Evolutionary conservation across 75 land plant species (phyloP).

Genomic region (Pinus tabuliformis): DNA sequence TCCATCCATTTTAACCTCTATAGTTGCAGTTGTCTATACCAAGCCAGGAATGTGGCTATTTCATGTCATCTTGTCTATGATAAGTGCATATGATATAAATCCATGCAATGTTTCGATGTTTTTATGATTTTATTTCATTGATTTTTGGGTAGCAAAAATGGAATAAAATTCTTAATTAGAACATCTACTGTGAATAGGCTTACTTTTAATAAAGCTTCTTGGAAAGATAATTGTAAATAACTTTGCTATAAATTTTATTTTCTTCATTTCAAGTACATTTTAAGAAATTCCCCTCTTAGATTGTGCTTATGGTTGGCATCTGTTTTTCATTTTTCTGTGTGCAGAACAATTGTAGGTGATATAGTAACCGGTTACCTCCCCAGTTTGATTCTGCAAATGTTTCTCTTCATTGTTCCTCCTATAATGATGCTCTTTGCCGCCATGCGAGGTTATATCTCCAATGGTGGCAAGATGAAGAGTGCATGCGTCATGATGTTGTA

Average conservation of each 20-base stretch:
- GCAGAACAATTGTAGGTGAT: slow-evolving; percentile 75
- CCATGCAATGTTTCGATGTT: neutral
- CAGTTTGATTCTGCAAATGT: slow-evolving; percentile 65
- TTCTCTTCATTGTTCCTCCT: slow-evolving; percentile 73
- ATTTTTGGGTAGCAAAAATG: neutral
- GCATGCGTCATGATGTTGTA: slow-evolving; percentile 75
- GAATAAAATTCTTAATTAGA: neutral
- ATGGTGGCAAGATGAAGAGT: slow-evolving; percentile 67
- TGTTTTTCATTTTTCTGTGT: slow-evolving; percentile 8
- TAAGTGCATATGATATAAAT: neutral
- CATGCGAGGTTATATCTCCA: slow-evolving; percentile 74
- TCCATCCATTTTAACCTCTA: neutral
- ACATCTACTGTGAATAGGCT: neutral
- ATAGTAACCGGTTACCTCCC: slow-evolving; percentile 93
- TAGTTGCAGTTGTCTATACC: neutral
- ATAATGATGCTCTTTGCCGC: slow-evolving; percentile 69
- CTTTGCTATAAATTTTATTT: neutral
- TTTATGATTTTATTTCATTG: neutral
- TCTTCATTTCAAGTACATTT: neutral
- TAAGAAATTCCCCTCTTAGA: neutral
- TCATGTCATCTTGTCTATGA: neutral
- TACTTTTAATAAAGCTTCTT: neutral
- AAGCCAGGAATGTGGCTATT: neutral
- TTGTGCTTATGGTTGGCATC: neutral
- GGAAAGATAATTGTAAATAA: too few species aligned